A percentile compares a stretch with the other conserved stretches of the same genome.
These are phyloP conservation scores for Daldinia loculata DNA, from an alignment of 495 filamentous ascomycete species.

Conservation along the genomic window DNA sequence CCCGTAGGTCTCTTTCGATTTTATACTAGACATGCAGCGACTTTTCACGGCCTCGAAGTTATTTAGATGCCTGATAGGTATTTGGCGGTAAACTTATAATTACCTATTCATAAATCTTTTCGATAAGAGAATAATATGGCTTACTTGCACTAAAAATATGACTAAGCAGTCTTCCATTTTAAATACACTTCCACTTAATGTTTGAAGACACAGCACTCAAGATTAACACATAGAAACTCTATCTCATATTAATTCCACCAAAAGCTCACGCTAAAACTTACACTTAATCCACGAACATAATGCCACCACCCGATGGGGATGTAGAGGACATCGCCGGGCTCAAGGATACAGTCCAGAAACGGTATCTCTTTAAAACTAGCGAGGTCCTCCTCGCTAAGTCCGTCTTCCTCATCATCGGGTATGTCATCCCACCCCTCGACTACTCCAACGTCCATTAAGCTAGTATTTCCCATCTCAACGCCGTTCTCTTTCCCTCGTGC, in stretches of 20 bases:
- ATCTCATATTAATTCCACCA: slow-evolving; percentile 78
- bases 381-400: slow-evolving; percentile 17
- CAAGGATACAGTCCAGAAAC: slow-evolving; percentile 82
- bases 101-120: not conserved
- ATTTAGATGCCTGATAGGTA: slow-evolving; percentile 20
- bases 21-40: slow-evolving; percentile 10
- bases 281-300: slow-evolving; percentile 86
- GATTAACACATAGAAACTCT: not conserved
- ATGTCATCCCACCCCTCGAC: slow-evolving; percentile 61
- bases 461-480: slow-evolving; percentile 95
- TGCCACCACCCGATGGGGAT: slow-evolving; percentile 99
- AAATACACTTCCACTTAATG: not conserved
- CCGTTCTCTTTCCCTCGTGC: slow-evolving; percentile 71
- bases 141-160: slow-evolving; percentile 7
- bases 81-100: slow-evolving; percentile 1
- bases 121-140: not conserved
- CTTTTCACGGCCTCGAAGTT: slow-evolving; percentile 3
- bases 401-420: slow-evolving; percentile 23
- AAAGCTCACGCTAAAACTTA: slow-evolving; percentile 95
- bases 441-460: slow-evolving; percentile 72
- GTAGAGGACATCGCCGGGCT: slow-evolving; percentile 85
- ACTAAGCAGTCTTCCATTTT: not conserved
- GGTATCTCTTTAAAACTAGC: slow-evolving; percentile 63
- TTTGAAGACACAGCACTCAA: not conserved
- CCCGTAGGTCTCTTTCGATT: not conserved